Percentiles rank a stretch among this genome's conserved stretches.
Conservation (phyloP, 345 rosid genomes). For the Boechera divaricarpa region DNA sequence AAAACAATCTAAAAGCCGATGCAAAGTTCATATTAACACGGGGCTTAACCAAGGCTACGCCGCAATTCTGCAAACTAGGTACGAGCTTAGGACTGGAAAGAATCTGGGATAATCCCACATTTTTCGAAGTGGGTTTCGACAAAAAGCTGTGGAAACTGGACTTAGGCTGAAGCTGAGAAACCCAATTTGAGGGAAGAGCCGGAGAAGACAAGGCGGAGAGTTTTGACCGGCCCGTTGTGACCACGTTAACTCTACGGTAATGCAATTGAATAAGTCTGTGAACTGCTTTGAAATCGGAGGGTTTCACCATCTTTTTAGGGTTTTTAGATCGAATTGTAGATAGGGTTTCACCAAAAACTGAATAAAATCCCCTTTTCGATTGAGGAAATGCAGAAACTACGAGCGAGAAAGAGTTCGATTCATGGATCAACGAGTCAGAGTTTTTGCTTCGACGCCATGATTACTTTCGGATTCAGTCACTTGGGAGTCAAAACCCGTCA, state of each 20-base stretch:
- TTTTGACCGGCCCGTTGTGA: slow-evolving; percentile 35
- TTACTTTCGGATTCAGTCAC: not conserved
- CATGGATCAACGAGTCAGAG: slow-evolving; percentile 4
- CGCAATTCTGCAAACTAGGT: slow-evolving; percentile 15
- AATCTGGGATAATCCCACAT: slow-evolving; percentile 49
- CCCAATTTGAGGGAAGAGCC: slow-evolving; percentile 33
- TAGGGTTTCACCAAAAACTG: not conserved
- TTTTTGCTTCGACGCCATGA: not conserved
- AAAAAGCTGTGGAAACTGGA: slow-evolving; percentile 37
- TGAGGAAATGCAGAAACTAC: not conserved
- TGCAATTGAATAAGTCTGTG: slow-evolving; percentile 51
- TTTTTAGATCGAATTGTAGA: not conserved
- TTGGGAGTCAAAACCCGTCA: slow-evolving; percentile 18
- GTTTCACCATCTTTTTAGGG: slow-evolving; percentile 50
- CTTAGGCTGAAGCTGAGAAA: slow-evolving; percentile 40
- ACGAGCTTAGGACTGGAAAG: slow-evolving; percentile 26
- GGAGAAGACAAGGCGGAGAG: slow-evolving; percentile 37
- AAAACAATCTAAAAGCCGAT: slow-evolving; percentile 57
- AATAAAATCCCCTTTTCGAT: not conserved
- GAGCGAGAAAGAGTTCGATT: not conserved
- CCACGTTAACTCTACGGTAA: slow-evolving; percentile 36
- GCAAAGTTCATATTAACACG: slow-evolving; percentile 32
- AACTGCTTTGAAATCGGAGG: slow-evolving; percentile 49
- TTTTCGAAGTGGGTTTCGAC: slow-evolving; percentile 45
- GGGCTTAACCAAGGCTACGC: slow-evolving; percentile 33